Conservation (phyloP, 2,329 filamentous ascomycete species). For the Fusarium temperatum region DNA sequence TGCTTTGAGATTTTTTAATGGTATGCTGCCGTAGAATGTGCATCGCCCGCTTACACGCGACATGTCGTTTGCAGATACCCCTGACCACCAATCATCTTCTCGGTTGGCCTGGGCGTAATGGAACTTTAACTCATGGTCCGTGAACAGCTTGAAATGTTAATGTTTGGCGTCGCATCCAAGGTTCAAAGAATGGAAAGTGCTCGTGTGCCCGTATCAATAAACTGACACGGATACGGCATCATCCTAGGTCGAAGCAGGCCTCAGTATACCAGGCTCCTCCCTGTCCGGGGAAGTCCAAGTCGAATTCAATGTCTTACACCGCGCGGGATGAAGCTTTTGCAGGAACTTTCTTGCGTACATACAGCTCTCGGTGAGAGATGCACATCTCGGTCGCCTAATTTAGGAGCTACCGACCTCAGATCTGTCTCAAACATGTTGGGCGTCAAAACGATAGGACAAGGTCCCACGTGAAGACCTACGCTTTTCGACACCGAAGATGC, state of each 20-base stretch:
- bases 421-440: constrained; percentile 16
- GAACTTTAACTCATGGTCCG: constrained; percentile 16
- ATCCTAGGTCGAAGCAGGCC: not conserved
- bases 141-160: constrained; percentile 17
- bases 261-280: constrained; percentile 1
- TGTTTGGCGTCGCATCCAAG: constrained; percentile 10
- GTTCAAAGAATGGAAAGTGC: constrained; percentile 22
- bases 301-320: not conserved
- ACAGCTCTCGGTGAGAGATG: constrained; percentile 17
- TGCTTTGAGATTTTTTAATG: not conserved
- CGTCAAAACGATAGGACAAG: not conserved
- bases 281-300: constrained; percentile 1
- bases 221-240: not conserved
- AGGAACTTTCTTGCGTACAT: constrained; percentile 2
- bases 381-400: constrained; percentile 28
- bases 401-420: constrained; percentile 2
- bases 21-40: not conserved
- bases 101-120: not conserved
- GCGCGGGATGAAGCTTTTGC: constrained; percentile 11
- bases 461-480: constrained; percentile 40
- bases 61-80: constrained; percentile 4
- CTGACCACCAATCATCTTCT: constrained; percentile 3
- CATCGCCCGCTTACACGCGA: constrained; percentile 24
- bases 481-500: constrained; percentile 40
- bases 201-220: constrained; percentile 23